Evolutionary conservation across 139 green algal genomes (phyloP).

Genomic region (Diplosphaera chodatii): DNA sequence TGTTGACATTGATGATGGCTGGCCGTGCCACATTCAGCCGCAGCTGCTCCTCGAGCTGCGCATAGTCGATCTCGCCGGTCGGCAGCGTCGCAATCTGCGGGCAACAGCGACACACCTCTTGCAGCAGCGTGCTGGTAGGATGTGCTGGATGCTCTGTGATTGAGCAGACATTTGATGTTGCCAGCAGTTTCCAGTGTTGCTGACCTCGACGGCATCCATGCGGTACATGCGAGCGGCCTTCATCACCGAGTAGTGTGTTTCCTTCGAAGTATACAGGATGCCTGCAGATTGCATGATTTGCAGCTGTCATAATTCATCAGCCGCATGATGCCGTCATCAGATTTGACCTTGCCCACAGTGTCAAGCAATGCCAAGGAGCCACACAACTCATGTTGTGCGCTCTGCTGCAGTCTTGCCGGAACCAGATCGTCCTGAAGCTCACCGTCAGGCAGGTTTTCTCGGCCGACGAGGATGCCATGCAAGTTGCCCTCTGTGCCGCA

Average conservation of each 20-base stretch:
- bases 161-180: no score
- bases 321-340: no score
- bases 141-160: no score
- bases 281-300: no score
- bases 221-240: slow-evolving; percentile 95
- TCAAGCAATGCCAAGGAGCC: no score
- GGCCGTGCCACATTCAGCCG: slow-evolving; percentile 57
- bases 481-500: slow-evolving; percentile 98
- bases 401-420: no score
- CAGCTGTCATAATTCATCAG: no score
- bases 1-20: slow-evolving; percentile 97
- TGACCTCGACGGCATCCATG: slow-evolving; percentile 84
- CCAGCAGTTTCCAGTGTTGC: neutral
- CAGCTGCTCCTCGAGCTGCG: slow-evolving; percentile 57
- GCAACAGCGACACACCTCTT: no score
- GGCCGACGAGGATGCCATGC: slow-evolving; percentile 90
- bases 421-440: no score
- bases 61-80: slow-evolving; percentile 93
- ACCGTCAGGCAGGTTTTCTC: slow-evolving; percentile 80
- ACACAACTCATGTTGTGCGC: no score
- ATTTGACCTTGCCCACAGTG: no score
- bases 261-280: slow-evolving; percentile 84
- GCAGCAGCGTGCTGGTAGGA: no score
- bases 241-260: slow-evolving; percentile 96
- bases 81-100: slow-evolving; percentile 47